These are phyloP conservation scores for Cladosporium austrohemisphaericum DNA, from an alignment of 2,329 filamentous ascomycete genomes.

Conservation along the genomic window DNA sequence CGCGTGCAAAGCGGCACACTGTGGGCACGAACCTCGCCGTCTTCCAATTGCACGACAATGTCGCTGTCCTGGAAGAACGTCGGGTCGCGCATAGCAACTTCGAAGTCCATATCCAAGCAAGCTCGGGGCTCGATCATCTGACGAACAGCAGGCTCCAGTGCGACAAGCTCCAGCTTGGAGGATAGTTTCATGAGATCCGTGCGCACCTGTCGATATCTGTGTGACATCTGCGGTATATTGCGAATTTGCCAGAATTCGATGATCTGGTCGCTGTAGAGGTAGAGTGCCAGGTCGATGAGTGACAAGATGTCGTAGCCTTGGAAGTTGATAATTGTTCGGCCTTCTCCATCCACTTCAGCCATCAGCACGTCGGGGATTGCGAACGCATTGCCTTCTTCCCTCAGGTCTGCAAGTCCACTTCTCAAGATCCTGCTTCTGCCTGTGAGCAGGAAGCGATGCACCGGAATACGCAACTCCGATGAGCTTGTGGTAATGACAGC, in stretches of 20 bases:
- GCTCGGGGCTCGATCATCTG: constrained; percentile 64
- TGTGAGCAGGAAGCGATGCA: constrained; percentile 76
- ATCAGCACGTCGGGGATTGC: constrained; percentile 58
- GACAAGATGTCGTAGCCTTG: constrained; percentile 71
- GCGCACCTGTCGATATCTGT: constrained; percentile 74
- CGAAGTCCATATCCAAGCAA: constrained; percentile 67
- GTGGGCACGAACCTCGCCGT: constrained; percentile 67
- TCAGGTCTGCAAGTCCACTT: constrained; percentile 56
- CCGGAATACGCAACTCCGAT: constrained; percentile 69
- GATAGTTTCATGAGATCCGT: constrained; percentile 85
- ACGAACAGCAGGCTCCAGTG: constrained; percentile 72
- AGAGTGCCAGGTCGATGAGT: constrained; percentile 74
- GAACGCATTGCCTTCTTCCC: constrained; percentile 49
- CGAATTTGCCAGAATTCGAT: constrained; percentile 83
- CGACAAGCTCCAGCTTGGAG: constrained; percentile 63
- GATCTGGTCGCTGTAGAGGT: constrained; percentile 73
- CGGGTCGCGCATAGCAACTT: constrained; percentile 62
- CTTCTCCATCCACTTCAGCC: constrained; percentile 51
- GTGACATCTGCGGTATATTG: constrained; percentile 61
- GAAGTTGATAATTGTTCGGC: constrained; percentile 61
- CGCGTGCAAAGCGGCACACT: constrained; percentile 74
- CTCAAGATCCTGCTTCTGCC: constrained; percentile 70
- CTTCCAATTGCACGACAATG: constrained; percentile 71
- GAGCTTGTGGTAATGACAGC: constrained; percentile 50
- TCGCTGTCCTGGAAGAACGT: constrained; percentile 77